Percentiles rank a stretch among this genome's conserved stretches.
Conservation (phyloP, 805 yeast species). For the Pichia eremophila region DNA sequence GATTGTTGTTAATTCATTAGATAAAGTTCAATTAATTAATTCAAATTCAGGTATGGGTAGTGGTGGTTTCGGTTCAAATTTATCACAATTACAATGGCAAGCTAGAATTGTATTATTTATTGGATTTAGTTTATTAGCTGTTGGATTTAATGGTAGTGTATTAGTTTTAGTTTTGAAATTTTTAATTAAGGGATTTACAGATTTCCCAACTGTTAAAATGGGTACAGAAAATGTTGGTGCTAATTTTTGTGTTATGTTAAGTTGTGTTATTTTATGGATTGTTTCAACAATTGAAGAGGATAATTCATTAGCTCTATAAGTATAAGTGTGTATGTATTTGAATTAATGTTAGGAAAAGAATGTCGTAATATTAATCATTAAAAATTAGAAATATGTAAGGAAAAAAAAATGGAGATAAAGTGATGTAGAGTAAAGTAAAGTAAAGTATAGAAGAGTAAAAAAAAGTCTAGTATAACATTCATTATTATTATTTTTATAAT, state of each 20-base stretch:
- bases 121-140: conserved; percentile 89
- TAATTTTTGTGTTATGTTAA: conserved; percentile 71
- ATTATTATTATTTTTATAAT: too few relatives aligned
- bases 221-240: conserved; percentile 83
- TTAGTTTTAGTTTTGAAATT: conserved; percentile 83
- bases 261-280: conserved; percentile 86
- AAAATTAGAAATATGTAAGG: too few relatives aligned
- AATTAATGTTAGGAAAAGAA: neutral
- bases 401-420: too few relatives aligned
- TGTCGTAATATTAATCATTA: neutral
- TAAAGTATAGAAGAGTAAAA: too few relatives aligned
- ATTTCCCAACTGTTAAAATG: conserved; percentile 88
- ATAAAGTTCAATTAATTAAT: conserved; percentile 39
- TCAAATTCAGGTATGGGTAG: conserved; percentile 8
- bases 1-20: conserved; percentile 69
- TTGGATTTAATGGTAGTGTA: conserved; percentile 88
- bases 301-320: conserved; percentile 63
- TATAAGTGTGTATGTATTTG: neutral
- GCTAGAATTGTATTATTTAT: conserved; percentile 83
- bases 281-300: conserved; percentile 96
- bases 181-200: conserved; percentile 58
- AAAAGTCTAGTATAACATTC: too few relatives aligned
- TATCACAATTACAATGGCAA: conserved; percentile 64
- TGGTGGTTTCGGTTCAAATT: conserved; percentile 23
- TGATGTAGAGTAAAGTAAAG: too few relatives aligned